Evolutionary conservation across 371 early-diverging fungal species (phyloP).

Genomic region (Apophysomyces trapeziformis): DNA sequence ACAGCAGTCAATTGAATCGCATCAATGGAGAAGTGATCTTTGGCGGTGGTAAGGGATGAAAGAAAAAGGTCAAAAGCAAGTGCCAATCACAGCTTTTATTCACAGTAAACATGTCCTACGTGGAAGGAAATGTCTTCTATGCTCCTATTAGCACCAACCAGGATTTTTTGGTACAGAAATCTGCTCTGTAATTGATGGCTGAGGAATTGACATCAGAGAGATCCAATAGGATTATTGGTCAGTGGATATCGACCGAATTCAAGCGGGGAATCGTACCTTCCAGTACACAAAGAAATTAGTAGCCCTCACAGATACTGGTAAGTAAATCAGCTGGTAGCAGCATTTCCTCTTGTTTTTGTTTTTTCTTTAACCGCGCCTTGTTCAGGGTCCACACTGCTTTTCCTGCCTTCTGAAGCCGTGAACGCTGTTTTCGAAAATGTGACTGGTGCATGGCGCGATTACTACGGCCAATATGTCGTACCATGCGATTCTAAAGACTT

Average conservation of each 20-base stretch:
- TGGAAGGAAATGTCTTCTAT: conserved; percentile 33
- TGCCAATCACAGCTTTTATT: background rate
- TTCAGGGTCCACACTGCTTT: conserved; percentile 42
- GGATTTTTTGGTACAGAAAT: conserved; percentile 23
- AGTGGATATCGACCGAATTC: conserved; percentile 34
- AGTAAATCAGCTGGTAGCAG: background rate
- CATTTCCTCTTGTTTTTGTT: too few species aligned
- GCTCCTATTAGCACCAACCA: conserved; percentile 25
- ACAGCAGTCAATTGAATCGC: conserved; percentile 16
- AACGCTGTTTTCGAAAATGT: conserved; percentile 21
- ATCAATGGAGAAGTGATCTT: conserved; percentile 49
- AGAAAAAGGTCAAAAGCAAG: conserved; percentile 12
- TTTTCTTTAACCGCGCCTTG: too few species aligned
- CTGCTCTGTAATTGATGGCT: background rate
- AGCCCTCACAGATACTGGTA: conserved; percentile 47
- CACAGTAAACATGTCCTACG: conserved; percentile 30
- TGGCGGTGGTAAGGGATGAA: conserved; percentile 37
- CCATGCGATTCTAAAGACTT: conserved; percentile 35
- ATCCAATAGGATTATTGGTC: conserved; percentile 49
- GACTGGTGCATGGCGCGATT: conserved; percentile 21
- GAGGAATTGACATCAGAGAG: background rate
- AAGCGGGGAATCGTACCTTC: conserved; percentile 22
- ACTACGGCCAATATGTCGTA: conserved; percentile 34
- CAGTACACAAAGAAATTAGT: conserved; percentile 16
- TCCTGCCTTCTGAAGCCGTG: conserved; percentile 34